Evolutionary conservation across 768 basidiomycete species (phyloP).

Genomic region (Suillus variegatus): DNA sequence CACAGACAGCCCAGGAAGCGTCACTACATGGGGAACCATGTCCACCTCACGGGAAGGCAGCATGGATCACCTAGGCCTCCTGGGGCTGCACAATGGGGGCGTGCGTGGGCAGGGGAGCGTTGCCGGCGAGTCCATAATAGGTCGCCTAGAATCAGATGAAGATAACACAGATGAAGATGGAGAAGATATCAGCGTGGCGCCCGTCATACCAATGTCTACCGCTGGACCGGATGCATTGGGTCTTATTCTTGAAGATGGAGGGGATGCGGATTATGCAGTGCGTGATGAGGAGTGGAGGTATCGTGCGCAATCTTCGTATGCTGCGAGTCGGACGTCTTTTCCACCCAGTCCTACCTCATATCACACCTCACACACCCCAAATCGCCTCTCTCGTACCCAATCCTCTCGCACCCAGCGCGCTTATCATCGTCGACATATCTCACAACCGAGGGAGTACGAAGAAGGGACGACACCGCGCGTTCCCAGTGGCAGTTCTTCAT

Average conservation of each 20-base stretch:
- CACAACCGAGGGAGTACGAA: conserved; percentile 15
- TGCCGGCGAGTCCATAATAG: conserved; percentile 19
- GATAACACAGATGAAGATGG: conserved; percentile 18
- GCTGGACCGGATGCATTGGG: conserved; percentile 26
- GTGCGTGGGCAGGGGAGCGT: conserved; percentile 26
- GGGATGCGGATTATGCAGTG: conserved; percentile 7
- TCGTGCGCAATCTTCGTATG: conserved; percentile 11
- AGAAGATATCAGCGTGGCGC: conserved; percentile 17
- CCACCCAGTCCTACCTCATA: background rate
- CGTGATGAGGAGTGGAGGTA: conserved; percentile 15
- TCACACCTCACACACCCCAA: background rate
- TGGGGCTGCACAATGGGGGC: conserved; percentile 33
- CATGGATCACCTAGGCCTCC: conserved; percentile 31
- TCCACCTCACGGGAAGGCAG: conserved; percentile 26
- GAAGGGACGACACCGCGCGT: background rate
- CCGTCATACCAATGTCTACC: conserved; percentile 21
- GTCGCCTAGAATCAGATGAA: conserved; percentile 16
- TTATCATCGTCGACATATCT: conserved; percentile 22
- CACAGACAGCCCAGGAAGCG: conserved; percentile 33
- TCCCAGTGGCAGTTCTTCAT: conserved; percentile 20
- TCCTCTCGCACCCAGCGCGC: background rate
- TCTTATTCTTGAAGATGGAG: conserved; percentile 35
- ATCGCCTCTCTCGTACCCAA: background rate
- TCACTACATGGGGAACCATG: conserved; percentile 39
- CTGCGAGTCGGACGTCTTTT: conserved; percentile 8